Evolutionary conservation across 163 green algal species (phyloP).

Genomic region (Prototheca cutis): DNA sequence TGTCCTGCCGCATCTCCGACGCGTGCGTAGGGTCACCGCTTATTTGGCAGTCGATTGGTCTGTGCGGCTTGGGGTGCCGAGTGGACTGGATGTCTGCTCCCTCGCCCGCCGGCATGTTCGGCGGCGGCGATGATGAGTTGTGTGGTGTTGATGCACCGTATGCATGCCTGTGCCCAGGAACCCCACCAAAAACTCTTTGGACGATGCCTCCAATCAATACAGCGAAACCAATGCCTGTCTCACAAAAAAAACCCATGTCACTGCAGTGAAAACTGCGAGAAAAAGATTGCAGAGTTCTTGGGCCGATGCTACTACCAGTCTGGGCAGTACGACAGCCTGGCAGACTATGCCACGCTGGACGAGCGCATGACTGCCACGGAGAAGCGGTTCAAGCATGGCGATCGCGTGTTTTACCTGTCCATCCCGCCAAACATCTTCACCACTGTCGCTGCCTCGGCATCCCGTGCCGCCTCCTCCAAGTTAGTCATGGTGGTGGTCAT

Average conservation of each 20-base stretch:
- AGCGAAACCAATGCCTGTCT: no score
- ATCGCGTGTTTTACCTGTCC: slow-evolving; percentile 97
- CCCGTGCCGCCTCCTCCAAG: slow-evolving; percentile 55
- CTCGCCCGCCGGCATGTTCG: no score
- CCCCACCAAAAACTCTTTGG: no score
- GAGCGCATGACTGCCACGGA: slow-evolving; percentile 56
- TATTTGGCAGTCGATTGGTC: no score
- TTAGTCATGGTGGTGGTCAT: slow-evolving; percentile 14
- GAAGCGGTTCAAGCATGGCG: slow-evolving; percentile 16
- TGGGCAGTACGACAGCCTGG: slow-evolving; percentile 68
- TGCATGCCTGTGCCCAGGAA: no score
- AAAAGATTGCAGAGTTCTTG: slow-evolving; percentile 80
- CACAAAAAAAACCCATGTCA: no score
- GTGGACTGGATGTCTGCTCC: no score
- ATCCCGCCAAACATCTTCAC: slow-evolving; percentile 92
- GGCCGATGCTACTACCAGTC: slow-evolving; percentile 78
- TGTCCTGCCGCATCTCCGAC: slow-evolving; percentile 74
- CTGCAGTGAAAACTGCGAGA: slow-evolving; percentile 61
- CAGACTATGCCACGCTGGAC: slow-evolving; percentile 68
- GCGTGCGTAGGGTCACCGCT: slow-evolving; percentile 28
- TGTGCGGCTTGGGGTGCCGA: no score
- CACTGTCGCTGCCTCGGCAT: slow-evolving; percentile 53
- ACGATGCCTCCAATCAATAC: no score
- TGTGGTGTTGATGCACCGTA: no score
- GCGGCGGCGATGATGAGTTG: no score